phyloP scores from a whole-genome alignment of 139 green algal genomes.

The Chlamydomonas sp. region DNA sequence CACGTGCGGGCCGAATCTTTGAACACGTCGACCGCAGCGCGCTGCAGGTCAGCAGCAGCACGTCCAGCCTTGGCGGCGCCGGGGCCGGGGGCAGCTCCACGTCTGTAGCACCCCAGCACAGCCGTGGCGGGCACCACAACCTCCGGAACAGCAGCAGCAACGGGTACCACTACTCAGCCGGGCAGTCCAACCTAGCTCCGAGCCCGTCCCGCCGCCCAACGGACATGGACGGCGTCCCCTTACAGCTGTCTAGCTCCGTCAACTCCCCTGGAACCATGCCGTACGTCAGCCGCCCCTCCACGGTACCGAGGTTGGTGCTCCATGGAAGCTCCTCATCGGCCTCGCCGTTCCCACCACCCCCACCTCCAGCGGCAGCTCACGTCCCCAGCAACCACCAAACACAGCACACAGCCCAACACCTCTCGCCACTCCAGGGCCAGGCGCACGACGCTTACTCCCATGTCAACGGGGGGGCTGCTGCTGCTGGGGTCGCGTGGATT shows the following conservation, averaged over 20 bases:
- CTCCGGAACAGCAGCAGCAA: no score
- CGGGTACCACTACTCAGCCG: neutral
- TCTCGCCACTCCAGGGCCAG: neutral
- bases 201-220: no score
- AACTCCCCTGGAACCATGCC: neutral
- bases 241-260: no score
- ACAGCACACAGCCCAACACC: neutral
- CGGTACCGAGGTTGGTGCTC: neutral
- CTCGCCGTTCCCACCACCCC: neutral
- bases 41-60: neutral
- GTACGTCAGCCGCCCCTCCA: neutral
- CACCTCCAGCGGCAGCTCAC: neutral
- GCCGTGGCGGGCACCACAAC: neutral
- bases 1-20: neutral
- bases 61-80: neutral
- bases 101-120: neutral
- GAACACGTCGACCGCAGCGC: no score
- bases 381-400: neutral
- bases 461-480: no score
- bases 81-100: neutral
- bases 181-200: neutral
- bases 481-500: no score
- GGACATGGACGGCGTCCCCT: no score
- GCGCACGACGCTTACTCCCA: neutral
- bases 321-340: neutral